Evolutionary conservation across 2,329 filamentous ascomycete genomes (phyloP).

Genomic region (Epichloe gansuensis): DNA sequence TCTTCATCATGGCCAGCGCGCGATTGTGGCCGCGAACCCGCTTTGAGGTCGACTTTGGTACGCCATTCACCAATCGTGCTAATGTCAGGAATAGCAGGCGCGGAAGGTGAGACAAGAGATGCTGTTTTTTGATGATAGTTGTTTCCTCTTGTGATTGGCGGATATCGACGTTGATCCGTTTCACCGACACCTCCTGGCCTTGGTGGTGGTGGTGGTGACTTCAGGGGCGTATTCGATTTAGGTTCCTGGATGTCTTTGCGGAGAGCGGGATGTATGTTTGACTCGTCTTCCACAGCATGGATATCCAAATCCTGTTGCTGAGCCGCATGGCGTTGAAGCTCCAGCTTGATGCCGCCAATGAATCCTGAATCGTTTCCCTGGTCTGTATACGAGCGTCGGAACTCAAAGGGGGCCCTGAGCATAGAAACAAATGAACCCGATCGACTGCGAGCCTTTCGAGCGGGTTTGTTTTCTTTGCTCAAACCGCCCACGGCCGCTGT

Average conservation of each 20-base stretch:
- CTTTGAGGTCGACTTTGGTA: slow-evolving; percentile 14
- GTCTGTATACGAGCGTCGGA: slow-evolving; percentile 21
- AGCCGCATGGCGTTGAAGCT: slow-evolving; percentile 23
- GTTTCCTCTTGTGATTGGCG: slow-evolving; percentile 24
- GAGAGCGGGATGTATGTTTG: slow-evolving; percentile 22
- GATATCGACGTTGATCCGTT: slow-evolving; percentile 20
- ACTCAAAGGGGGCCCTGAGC: slow-evolving; percentile 22
- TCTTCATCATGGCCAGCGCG: not conserved
- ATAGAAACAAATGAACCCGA: slow-evolving; percentile 25
- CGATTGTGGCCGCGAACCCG: slow-evolving; percentile 1
- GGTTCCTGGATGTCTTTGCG: slow-evolving; percentile 15
- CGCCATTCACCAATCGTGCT: slow-evolving; percentile 22
- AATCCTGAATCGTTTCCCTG: slow-evolving; percentile 21
- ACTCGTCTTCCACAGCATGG: slow-evolving; percentile 14
- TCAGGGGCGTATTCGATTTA: slow-evolving; percentile 17
- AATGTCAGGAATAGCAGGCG: slow-evolving; percentile 17
- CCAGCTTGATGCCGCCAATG: slow-evolving; percentile 29
- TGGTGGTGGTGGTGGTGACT: slow-evolving; percentile 11
- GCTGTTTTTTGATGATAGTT: slow-evolving; percentile 13
- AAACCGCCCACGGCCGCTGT: slow-evolving; percentile 5
- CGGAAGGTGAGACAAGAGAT: slow-evolving; percentile 15
- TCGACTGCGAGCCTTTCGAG: slow-evolving; percentile 17
- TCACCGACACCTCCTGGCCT: slow-evolving; percentile 7
- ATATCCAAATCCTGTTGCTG: slow-evolving; percentile 17
- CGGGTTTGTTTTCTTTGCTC: slow-evolving; percentile 11